phyloP scores from a whole-genome alignment of 140 eudicot genomes.

The Eryngium alpinum region DNA sequence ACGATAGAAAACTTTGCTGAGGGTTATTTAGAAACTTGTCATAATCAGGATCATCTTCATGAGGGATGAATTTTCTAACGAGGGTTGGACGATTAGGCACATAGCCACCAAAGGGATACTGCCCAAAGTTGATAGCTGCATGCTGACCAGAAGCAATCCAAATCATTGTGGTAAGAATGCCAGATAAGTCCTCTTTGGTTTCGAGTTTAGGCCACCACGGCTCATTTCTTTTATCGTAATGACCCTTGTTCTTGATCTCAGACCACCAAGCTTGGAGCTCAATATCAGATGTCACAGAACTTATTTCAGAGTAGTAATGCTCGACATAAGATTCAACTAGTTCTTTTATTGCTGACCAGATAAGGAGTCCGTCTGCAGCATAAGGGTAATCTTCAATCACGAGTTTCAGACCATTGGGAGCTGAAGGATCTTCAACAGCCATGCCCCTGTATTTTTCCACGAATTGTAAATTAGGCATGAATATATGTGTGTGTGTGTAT shows the following conservation, averaged over 20 bases:
- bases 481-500: neutral
- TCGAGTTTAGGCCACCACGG: slow-evolving; percentile 71
- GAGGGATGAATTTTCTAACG: slow-evolving; percentile 57
- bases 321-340: slow-evolving; percentile 54
- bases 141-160: slow-evolving; percentile 81
- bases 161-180: slow-evolving; percentile 50
- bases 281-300: slow-evolving; percentile 39
- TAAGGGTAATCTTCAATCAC: slow-evolving; percentile 79
- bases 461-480: neutral
- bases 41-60: slow-evolving; percentile 41
- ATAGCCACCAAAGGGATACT: slow-evolving; percentile 75
- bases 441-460: slow-evolving; percentile 45
- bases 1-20: slow-evolving; percentile 44
- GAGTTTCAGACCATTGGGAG: slow-evolving; percentile 54
- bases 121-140: slow-evolving; percentile 80
- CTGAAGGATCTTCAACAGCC: slow-evolving; percentile 64
- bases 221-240: slow-evolving; percentile 53
- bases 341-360: slow-evolving; percentile 67
- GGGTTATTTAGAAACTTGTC: slow-evolving; percentile 49
- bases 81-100: slow-evolving; percentile 74
- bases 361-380: slow-evolving; percentile 72
- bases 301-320: slow-evolving; percentile 42
- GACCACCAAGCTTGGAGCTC: slow-evolving; percentile 88
- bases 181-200: slow-evolving; percentile 45
- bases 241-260: slow-evolving; percentile 63